Evolutionary conservation across 2,329 filamentous ascomycete genomes (phyloP), one percentile per base, ranked within the genome.

Genomic region (Magnaporthiopsis poae): DNA sequence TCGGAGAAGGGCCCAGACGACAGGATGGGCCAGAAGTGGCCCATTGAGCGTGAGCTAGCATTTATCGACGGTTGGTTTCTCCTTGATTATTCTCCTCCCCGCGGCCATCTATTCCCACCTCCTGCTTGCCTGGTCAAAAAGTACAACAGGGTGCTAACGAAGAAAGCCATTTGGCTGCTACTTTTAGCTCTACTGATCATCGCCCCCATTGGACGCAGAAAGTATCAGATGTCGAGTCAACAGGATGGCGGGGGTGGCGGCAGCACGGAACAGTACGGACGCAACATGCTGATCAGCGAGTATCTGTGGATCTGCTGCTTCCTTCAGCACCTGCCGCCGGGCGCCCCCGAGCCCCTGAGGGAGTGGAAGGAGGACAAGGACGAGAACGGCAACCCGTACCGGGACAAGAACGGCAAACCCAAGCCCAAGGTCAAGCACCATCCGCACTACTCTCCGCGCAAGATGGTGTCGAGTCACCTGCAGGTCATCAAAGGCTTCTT

Each of bases 261-360:
- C 66, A 89, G 90, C 71, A 84, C 82, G 72, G 86, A 88, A 75
- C 83, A 85, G 59, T 85, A 87, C 70, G 87, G 88, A 5, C 84
- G 88, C 63, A 90, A 90, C 76, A 88, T 89, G 82, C 80, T 90
- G 66, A 89, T 90, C 71, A 84, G 82, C 72, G 86, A 88, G 75
- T 90, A 89, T 75, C 81, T 90, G 61, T 89, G 82, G 82, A 81
- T 84, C 68, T 80, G 81, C 70, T 78, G 77, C 73, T 75, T 76
- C 39, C n/a, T 46, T 21, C 36, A 64, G 21, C 74, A 76, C 39
- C 77, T 84, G 67, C 78, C 80, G 36, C 77, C 80, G 3, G 82
- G 81, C 3, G 75, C 76, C 63, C 75, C 77, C 60, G 25, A 31
- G 39, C 62, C 62, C 36, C 13, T 18, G 36, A 64, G 62, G 39